Conservation (phyloP, 2,329 filamentous ascomycete genomes). For the Sarocladiaceae sp. region DNA sequence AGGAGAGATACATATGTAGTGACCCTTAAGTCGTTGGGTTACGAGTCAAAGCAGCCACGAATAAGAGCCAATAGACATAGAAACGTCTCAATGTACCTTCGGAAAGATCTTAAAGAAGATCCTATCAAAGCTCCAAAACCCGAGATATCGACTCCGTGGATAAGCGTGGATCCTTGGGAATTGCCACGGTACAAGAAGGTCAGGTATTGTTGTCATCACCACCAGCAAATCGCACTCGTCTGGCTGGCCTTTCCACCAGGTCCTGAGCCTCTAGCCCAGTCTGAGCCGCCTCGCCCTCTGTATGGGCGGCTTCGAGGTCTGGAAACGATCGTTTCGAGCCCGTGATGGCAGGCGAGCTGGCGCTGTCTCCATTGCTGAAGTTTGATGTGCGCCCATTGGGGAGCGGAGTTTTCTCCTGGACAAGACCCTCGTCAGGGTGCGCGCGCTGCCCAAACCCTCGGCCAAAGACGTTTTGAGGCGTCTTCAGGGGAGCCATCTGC, state of each 20-base stretch:
- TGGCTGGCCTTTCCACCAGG: constrained; percentile 19
- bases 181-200: too few relatives aligned
- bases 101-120: too few relatives aligned
- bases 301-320: not conserved
- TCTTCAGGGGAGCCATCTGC: constrained; percentile 42
- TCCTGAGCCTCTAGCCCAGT: too few relatives aligned
- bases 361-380: not conserved
- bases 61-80: too few relatives aligned
- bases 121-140: too few relatives aligned
- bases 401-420: constrained; percentile 20
- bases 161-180: too few relatives aligned
- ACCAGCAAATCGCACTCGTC: constrained; percentile 23
- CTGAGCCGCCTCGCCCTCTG: not conserved
- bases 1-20: too few relatives aligned
- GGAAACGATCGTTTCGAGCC: not conserved
- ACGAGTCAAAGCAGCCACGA: too few relatives aligned
- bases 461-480: constrained; percentile 45
- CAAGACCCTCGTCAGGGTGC: constrained; percentile 41
- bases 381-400: not conserved
- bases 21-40: too few relatives aligned
- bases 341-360: not conserved
- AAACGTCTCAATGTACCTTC: too few relatives aligned
- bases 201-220: constrained; percentile 15
- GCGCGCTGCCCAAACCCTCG: constrained; percentile 35
- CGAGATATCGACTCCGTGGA: too few relatives aligned